Conservation (phyloP, 176 grass and related monocot species). For the Pontederia crassipes region DNA sequence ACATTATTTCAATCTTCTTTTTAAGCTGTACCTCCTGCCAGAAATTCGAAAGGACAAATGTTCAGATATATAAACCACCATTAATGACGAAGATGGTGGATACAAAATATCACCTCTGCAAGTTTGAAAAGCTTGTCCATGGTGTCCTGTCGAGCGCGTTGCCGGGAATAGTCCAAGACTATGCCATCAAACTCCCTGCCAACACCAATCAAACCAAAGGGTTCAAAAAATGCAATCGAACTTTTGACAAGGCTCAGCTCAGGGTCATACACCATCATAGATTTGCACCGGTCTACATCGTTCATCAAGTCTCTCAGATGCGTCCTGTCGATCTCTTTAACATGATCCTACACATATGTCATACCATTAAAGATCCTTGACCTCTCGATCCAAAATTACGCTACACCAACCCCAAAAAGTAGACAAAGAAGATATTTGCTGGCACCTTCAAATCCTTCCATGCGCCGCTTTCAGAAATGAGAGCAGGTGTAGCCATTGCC, state of each 20-base stretch:
- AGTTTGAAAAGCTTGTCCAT: slow-evolving; percentile 74
- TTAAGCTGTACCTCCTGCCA: too few relatives aligned
- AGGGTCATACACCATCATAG: slow-evolving; percentile 68
- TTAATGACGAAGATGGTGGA: too few relatives aligned
- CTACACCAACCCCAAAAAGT: neutral
- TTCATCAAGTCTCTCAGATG: slow-evolving; percentile 76
- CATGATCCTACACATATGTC: slow-evolving; percentile 38
- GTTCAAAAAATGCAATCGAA: neutral
- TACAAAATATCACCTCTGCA: slow-evolving; percentile 36
- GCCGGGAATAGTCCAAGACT: slow-evolving; percentile 64
- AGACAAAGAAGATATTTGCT: neutral
- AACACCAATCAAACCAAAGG: neutral
- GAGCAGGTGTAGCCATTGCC: slow-evolving; percentile 51
- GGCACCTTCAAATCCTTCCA: slow-evolving; percentile 70
- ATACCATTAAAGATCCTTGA: neutral
- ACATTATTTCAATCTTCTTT: too few relatives aligned
- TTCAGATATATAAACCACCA: too few relatives aligned
- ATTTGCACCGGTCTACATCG: slow-evolving; percentile 65
- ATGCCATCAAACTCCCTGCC: slow-evolving; percentile 61
- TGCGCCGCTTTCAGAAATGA: slow-evolving; percentile 61
- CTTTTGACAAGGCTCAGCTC: neutral
- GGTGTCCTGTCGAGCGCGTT: slow-evolving; percentile 46
- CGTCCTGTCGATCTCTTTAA: slow-evolving; percentile 48
- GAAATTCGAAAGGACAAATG: too few relatives aligned
- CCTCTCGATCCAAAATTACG: slow-evolving; percentile 13